phyloP scores from a whole-genome alignment of 2,329 filamentous ascomycete genomes.

The Neonectria faginata region DNA sequence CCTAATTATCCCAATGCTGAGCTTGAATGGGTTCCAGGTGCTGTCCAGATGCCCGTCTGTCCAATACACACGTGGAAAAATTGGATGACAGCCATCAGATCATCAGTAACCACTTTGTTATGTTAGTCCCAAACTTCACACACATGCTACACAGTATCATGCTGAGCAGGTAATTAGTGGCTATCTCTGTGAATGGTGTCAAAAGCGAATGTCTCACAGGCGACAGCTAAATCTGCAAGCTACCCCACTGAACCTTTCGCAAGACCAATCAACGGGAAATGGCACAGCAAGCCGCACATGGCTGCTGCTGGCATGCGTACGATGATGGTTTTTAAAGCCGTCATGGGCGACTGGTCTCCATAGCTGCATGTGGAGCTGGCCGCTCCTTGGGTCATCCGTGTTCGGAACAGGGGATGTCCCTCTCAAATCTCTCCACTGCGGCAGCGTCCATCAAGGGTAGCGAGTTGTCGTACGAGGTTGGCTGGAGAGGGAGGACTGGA shows the following conservation, averaged over 20 bases:
- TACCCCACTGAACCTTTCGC: background rate
- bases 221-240: background rate
- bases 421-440: constrained; percentile 7
- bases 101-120: background rate
- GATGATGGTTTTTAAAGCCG: background rate
- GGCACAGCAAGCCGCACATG: background rate
- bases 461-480: constrained; percentile 40
- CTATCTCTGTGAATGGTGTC: background rate
- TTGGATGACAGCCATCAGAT: background rate
- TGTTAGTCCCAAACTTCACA: background rate
- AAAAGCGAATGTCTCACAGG: background rate
- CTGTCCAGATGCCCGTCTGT: background rate
- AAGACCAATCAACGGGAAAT: background rate
- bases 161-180: background rate
- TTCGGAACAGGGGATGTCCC: constrained; percentile 1
- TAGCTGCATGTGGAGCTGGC: constrained; percentile 15
- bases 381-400: constrained; percentile 10
- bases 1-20: background rate
- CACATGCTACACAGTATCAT: background rate
- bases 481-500: constrained; percentile 5
- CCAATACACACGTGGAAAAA: background rate
- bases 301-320: background rate
- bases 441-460: background rate
- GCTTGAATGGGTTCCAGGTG: background rate
- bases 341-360: constrained; percentile 7